Conservation (phyloP, 2,329 filamentous ascomycete species). For the Graphiopsis chlorocephala region DNA sequence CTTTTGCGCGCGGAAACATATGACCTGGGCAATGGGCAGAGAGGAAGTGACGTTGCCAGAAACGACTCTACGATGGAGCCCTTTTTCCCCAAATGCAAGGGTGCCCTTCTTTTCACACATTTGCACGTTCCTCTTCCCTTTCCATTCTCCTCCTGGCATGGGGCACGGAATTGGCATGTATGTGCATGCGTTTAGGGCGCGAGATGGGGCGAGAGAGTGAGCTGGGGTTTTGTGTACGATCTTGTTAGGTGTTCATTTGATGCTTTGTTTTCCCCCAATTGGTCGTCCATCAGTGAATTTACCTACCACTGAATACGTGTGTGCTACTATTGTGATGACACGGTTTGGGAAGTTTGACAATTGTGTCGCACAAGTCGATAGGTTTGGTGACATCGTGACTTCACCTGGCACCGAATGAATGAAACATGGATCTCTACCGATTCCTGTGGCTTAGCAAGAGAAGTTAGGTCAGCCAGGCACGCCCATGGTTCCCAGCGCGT, state of each 20-base stretch:
- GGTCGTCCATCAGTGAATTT: background rate
- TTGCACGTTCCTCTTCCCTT: background rate
- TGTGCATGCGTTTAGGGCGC: background rate
- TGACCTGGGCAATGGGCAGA: background rate
- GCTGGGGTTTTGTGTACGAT: constrained; percentile 12
- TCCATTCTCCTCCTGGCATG: background rate
- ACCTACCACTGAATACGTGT: background rate
- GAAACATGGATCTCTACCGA: background rate
- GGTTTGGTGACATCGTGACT: background rate
- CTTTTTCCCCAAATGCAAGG: constrained; percentile 11
- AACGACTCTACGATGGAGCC: background rate
- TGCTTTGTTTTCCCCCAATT: background rate
- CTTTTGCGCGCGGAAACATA: constrained; percentile 3
- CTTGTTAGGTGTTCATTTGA: constrained; percentile 12
- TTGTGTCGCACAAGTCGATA: background rate
- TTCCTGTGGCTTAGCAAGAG: background rate
- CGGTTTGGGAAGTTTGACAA: background rate
- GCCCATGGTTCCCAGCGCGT: constrained; percentile 1
- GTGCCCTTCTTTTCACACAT: constrained; percentile 6
- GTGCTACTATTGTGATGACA: background rate
- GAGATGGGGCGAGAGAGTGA: background rate
- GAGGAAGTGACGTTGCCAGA: background rate
- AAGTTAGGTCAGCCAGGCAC: background rate
- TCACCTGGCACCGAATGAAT: background rate
- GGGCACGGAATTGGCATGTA: background rate